Evolutionary conservation across 2,329 filamentous ascomycete genomes (phyloP), one percentile per base, ranked within the genome.

Genomic region (Zopfia rhizophila): DNA sequence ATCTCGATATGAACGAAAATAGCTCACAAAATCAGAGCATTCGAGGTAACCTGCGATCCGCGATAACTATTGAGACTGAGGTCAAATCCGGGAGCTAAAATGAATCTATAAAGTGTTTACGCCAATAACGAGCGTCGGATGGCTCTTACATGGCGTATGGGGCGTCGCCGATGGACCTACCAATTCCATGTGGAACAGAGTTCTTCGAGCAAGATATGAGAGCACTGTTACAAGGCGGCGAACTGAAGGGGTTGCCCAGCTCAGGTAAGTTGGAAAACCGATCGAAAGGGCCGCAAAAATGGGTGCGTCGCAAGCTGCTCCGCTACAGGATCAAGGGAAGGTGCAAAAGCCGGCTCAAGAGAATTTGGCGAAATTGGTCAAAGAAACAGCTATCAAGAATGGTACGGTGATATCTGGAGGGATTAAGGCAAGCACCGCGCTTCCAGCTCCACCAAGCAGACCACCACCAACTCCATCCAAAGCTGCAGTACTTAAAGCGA

Each of bases 51-150:
- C 60, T 68, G 2, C 51, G 53, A 11, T 66, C 69, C 7, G 75
- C 76, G 4, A 74, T 75, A 25, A 67, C 65, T 17, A 78, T 80
- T 31, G 73, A 76, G 18, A 79, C 77, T 0, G 70, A 79, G 40
- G 75, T 80, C 36, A 78, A 78, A 49, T 74, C 72, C 7, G 74
- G 74, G 7, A 76, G 75, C 17, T 76, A 76, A 75, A 77, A 79
- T 36, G 77, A 80, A 38, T 79, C 79, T 48, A 67, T 79, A 30
- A 75, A 76, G 48, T 80, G 21, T 80, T 79, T 52, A 76, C 76
- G 1, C 77, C 77, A 0, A 75, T 80, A 31, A 78, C 76, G 4
- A 76, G 76, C 13, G 72, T 78, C 14, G 72, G 56, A 77, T 76
- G 53, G 76, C 76, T 2, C 56, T 79, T 14, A 75, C 73, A 2